These are phyloP conservation scores for Fusarium sp. DNA, from an alignment of 2,329 filamentous ascomycete genomes.

Conservation along the genomic window DNA sequence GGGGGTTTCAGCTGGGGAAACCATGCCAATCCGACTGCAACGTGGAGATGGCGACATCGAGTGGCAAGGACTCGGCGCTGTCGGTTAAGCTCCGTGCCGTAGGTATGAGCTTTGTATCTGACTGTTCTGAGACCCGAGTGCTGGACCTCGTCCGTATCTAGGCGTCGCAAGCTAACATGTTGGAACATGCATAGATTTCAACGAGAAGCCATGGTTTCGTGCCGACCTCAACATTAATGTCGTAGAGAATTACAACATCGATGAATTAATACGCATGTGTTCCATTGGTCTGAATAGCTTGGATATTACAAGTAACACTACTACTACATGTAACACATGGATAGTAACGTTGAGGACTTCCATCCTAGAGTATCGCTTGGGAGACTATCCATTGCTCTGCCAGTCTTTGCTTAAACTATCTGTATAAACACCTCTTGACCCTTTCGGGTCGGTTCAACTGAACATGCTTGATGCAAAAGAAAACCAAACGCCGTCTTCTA, in stretches of 20 bases:
- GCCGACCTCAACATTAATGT: too few species aligned
- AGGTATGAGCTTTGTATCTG: neutral
- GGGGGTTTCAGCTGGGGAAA: constrained; percentile 33
- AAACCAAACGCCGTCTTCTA: constrained; percentile 32
- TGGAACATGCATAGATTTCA: neutral
- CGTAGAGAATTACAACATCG: too few species aligned
- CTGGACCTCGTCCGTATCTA: neutral
- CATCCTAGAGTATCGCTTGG: neutral
- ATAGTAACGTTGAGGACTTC: neutral
- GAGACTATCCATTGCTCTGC: constrained; percentile 21
- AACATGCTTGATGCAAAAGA: constrained; percentile 32
- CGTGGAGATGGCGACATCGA: constrained; percentile 19
- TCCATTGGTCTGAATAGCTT: constrained; percentile 1
- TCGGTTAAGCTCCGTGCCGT: neutral
- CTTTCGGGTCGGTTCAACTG: constrained; percentile 14
- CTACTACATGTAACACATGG: too few species aligned
- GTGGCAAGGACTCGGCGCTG: neutral
- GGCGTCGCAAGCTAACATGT: neutral
- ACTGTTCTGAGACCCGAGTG: neutral
- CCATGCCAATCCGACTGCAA: constrained; percentile 29
- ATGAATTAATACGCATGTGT: neutral
- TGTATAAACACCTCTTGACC: constrained; percentile 18
- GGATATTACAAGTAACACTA: neutral
- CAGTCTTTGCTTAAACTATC: constrained; percentile 19
- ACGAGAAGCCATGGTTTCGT: too few species aligned